Base-by-base conservation (phyloP, 306 rosid species). In the Geum urbanum region DNA sequence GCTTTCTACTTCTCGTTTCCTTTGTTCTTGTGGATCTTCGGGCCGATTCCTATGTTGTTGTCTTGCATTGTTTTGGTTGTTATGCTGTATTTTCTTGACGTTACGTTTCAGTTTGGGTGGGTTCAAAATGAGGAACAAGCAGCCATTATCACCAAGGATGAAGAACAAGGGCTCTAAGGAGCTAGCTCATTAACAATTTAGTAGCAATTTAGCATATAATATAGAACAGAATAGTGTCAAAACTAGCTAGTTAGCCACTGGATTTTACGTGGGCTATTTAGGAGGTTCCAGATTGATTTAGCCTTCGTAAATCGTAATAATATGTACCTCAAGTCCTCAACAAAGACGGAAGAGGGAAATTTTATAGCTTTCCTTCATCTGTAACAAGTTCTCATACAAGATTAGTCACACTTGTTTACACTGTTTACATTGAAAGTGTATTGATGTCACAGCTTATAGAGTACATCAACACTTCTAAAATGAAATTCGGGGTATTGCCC, bases 1-100 rank as follows among this genome's bases (percentile, higher is more conserved):
- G 96, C 99, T 13, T 88, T 91, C 67, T 91, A 24, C 85, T 89
- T 94, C 64, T 94, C 96, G 5, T 81, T 91, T 50, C 97, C 99
- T 77, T 50, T 91, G 72, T 84, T 91, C 73, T 52, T 91, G 64
- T 94, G 99, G 99, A 83, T 91, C 54, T 88, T 94, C 67, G 99
- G 99, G 0, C 92, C 97, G 8, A 83, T 94, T 64, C 89, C 97
- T 4, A 87, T 91, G 89, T 80, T 91, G 6, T 3, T 85, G 0
- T 80, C 87, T 37, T 87, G 80, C 70, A 15, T 87, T 53, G 74
- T 83, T 20, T 85, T 94, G 63, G 86, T 85, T 53, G 74, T 49
- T 61, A 49, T 85, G 67, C 84, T 94, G 1, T 87, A 91, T 73
- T 94, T 91, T 74, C 86, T 94, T 62, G 99, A 94, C 45, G 68